Base-by-base conservation (phyloP, 768 basidiomycete genomes). In the Termitomyces sp. region DNA sequence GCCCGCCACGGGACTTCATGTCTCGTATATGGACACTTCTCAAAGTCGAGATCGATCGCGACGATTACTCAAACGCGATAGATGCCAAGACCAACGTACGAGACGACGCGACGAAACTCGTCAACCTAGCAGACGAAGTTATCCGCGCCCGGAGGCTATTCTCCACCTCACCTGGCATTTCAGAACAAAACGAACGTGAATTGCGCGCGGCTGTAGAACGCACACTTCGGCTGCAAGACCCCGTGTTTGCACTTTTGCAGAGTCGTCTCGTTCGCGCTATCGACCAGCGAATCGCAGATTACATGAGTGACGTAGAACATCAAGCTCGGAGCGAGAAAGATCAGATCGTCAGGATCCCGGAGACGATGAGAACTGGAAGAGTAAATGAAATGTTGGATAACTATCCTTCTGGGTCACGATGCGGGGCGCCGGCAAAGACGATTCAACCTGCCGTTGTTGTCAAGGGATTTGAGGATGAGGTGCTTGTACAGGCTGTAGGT, bases 111-210 rank as follows among this genome's bases (percentile, higher is more conserved):
- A 85, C 84, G 17, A 87, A 85, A 63, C 67, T 90, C 37, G 66
- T 84, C 45, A 84, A 90, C 66, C 79, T 91, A 25, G 86, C 85
- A 0, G 89, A 90, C 64, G 89, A 91, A 65, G 83, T 90, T 44
- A 67, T 90, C 31, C 83, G 79, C 23, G 82, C 82, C 5, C 78
- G 78, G 31, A 69, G 71, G 29, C 65, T 71, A 19, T 66, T 59
- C 23, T 57, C 61, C 38, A 51, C 59, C 23, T 58, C 46, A 23
- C 38, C 62, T n/a, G n/a, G n/a, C 2, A 49, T 73, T 19, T 63
- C 71, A 41, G 65, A 65, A 27, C 75, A 76, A 2, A 82, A 83
- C 58, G 87, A 89, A 62, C 60, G 57, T 6, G 69, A 66, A 37
- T 69, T 91, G 21, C 85, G 87, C 21, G 75, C 76, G 4, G 81